Base-by-base conservation (phyloP, 2,329 filamentous ascomycete species). In the Fusarium sp. region DNA sequence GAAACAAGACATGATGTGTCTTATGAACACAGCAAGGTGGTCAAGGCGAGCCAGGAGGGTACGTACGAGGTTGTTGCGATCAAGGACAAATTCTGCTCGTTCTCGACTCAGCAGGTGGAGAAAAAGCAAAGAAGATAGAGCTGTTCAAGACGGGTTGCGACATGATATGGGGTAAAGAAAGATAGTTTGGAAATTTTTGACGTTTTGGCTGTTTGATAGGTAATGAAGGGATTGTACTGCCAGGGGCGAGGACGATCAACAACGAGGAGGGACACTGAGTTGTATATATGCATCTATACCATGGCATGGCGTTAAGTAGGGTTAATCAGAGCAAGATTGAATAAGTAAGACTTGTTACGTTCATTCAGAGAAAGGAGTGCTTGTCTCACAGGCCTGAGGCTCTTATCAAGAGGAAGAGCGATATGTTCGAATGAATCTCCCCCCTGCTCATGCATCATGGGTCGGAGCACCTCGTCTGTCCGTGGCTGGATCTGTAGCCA, bases 31-130 rank as follows among this genome's bases (percentile, higher is more conserved):
- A 91, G 86, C 78, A 95, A 97, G 87, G 90, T 90, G 32, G 89
- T 98, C 77, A 91, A 91, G 77, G 95, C 95, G 32, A 95, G 92
- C 76, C 94, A 98, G 80, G 96, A 98, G 86, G 96, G 96, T 56
- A 98, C 95, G 75, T 99, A 99, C 80, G 96, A 99, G 84, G 96
- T 99, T 24, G 94, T 98, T 36, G 92, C 94, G 17, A 98, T 99
- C 83, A 97, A 97, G 86, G 96, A 99, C 83, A 91, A 91, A 79
- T 97, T 90, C 84, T 99, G 96, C 81, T 92, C 94, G 32, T 98
- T 97, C 82, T 94, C 94, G 51, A 96, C 91, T 69, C 89, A 92
- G 79, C 88, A 90, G 73, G 83, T 87, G 51, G 86, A 86, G 58
- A 88, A 85, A 67, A 85, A 84, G 73, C 84, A 86, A 78, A 84